Evolutionary conservation across 352 stramenopile genomes (phyloP).

Genomic region (Phytophthora pluvialis): DNA sequence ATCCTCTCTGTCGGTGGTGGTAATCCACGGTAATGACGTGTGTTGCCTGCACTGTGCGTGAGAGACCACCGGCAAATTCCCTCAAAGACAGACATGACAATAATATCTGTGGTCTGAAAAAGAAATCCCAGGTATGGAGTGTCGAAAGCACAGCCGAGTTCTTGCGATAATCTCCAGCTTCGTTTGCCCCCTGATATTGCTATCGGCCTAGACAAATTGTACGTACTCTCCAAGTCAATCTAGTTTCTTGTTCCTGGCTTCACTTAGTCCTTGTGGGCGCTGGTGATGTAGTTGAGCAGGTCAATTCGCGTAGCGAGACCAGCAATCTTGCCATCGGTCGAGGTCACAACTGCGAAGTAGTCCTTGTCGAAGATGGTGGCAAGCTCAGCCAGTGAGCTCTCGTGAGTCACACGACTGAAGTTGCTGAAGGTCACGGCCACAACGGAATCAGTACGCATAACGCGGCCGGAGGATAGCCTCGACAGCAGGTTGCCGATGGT

Average conservation of each 20-base stretch:
- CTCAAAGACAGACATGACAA: neutral
- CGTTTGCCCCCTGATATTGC: too few relatives aligned
- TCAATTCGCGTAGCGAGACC: constrained; percentile 96
- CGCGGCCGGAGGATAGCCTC: constrained; percentile 87
- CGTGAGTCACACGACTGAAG: constrained; percentile 92
- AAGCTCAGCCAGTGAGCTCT: constrained; percentile 89
- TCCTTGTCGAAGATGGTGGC: constrained; percentile 96
- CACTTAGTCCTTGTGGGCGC: constrained; percentile 27
- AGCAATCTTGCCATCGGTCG: constrained; percentile 78
- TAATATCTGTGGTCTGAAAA: constrained; percentile 19
- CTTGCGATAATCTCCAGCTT: too few relatives aligned
- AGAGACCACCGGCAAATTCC: neutral
- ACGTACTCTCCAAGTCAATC: constrained; percentile 4
- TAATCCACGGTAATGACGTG: constrained; percentile 22
- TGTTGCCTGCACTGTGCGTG: neutral
- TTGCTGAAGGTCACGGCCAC: constrained; percentile 93
- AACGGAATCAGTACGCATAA: constrained; percentile 84
- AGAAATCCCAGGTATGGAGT: constrained; percentile 8
- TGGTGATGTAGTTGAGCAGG: constrained; percentile 95
- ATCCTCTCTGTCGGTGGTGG: constrained; percentile 17
- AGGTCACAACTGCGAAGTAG: constrained; percentile 93
- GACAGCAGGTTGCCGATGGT: constrained; percentile 96
- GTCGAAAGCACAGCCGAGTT: constrained; percentile 2
- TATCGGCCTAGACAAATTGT: constrained; percentile 4
- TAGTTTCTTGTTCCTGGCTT: neutral